Percentiles rank a stretch among this genome's conserved stretches.
phyloP scores from a whole-genome alignment of 768 basidiomycete species.

The Macrolepiota dolichaula region DNA sequence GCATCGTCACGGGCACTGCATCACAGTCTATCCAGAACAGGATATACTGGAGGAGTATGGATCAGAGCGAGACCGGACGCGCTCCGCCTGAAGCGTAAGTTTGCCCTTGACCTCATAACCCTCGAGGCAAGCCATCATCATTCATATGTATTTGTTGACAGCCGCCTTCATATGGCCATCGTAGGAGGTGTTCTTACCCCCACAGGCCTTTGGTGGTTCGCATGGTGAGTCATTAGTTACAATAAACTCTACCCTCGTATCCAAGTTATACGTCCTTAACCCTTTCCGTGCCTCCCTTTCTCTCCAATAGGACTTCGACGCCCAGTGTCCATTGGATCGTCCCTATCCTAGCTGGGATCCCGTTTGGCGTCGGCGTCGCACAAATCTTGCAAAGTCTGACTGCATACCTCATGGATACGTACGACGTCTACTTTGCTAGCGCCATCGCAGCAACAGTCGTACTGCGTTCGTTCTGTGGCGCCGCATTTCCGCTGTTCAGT shows the following conservation, averaged over 20 bases:
- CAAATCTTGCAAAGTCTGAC: conserved; percentile 63
- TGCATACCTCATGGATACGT: conserved; percentile 71
- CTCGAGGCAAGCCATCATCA: neutral
- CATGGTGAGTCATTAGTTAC: conserved; percentile 41
- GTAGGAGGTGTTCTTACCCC: conserved; percentile 51
- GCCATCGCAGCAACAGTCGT: conserved; percentile 70
- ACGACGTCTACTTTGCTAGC: conserved; percentile 62
- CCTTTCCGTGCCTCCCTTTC: neutral
- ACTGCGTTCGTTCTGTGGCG: conserved; percentile 59
- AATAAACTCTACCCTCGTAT: neutral
- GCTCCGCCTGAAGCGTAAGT: conserved; percentile 62
- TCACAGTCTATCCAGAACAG: conserved; percentile 53
- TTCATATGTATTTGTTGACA: conserved; percentile 19
- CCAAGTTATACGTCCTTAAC: neutral
- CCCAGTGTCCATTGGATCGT: conserved; percentile 62
- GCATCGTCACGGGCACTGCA: conserved; percentile 46
- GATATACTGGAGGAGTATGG: conserved; percentile 49
- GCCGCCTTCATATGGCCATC: conserved; percentile 58
- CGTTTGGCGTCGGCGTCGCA: conserved; percentile 66
- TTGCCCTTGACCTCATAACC: neutral
- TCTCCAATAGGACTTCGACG: conserved; percentile 39
- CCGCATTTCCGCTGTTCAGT: conserved; percentile 59
- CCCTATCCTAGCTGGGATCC: conserved; percentile 61
- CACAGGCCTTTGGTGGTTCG: conserved; percentile 64
- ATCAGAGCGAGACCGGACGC: conserved; percentile 40